Evolutionary conservation across 306 rosid genomes (phyloP).

Genomic region (barrel medic (Medicago truncatula)): MtrunA17r5.0-ANR NC_053049.1:46628001-46628500

Average conservation of each 20-base stretch:
- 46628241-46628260: constrained; percentile 8
- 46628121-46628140: not conserved
- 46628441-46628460: not conserved
- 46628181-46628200: not conserved
- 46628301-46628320: not conserved
- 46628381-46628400: not conserved
- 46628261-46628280: not conserved
- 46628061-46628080: not conserved
- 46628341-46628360: not conserved
- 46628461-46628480: not conserved
- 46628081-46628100: too few species aligned
- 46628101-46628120: not conserved
- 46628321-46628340: not conserved
- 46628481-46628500: not conserved
- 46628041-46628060: not conserved
- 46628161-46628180: not conserved
- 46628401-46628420: not conserved
- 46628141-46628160: not conserved
- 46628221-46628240: not conserved
- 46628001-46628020: not conserved
- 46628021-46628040: not conserved
- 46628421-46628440: not conserved
- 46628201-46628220: not conserved
- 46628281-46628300: not conserved
- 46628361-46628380: not conserved